These are phyloP conservation scores for Arthrobotrys entomopaga DNA, from an alignment of 2,329 filamentous ascomycete species.

Conservation along the genomic window DNA sequence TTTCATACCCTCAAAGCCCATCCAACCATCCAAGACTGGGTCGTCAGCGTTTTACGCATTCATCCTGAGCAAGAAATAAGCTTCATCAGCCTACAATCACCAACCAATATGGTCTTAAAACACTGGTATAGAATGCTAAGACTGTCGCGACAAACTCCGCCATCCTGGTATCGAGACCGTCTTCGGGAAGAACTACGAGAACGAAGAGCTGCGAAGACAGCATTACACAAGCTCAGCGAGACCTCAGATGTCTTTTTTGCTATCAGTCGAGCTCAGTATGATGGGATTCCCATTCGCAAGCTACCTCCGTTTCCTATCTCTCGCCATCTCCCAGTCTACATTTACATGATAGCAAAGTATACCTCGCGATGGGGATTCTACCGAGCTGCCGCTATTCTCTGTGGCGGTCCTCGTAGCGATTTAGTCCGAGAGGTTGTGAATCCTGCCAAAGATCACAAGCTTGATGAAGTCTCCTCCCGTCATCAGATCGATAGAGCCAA, in stretches of 20 bases:
- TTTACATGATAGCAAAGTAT: slow-evolving; percentile 65
- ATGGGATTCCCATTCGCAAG: slow-evolving; percentile 61
- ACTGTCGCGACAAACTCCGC: slow-evolving; percentile 60
- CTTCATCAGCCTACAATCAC: background rate
- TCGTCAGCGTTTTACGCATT: background rate
- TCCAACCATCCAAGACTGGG: background rate
- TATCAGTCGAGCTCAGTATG: slow-evolving; percentile 62
- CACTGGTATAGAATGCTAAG: slow-evolving; percentile 58
- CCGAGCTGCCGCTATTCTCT: slow-evolving; percentile 61
- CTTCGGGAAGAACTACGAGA: slow-evolving; percentile 60
- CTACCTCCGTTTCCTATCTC: slow-evolving; percentile 57
- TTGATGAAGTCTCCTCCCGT: slow-evolving; percentile 61
- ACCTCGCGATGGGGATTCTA: slow-evolving; percentile 64
- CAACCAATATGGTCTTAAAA: slow-evolving; percentile 21
- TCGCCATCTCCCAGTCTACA: slow-evolving; percentile 60
- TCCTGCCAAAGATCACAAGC: slow-evolving; percentile 61
- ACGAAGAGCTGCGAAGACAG: slow-evolving; percentile 59
- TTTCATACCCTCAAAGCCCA: no score
- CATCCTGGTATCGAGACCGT: slow-evolving; percentile 62
- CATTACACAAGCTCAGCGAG: slow-evolving; percentile 63
- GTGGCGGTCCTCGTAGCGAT: slow-evolving; percentile 56
- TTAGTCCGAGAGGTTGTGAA: slow-evolving; percentile 64
- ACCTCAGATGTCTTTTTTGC: slow-evolving; percentile 64
- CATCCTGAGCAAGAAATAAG: background rate
- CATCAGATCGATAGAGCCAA: slow-evolving; percentile 61